Evolutionary conservation across 805 yeast species (phyloP), one percentile per base, ranked within the genome.

Genomic region (Osmozyma mogii): DNA sequence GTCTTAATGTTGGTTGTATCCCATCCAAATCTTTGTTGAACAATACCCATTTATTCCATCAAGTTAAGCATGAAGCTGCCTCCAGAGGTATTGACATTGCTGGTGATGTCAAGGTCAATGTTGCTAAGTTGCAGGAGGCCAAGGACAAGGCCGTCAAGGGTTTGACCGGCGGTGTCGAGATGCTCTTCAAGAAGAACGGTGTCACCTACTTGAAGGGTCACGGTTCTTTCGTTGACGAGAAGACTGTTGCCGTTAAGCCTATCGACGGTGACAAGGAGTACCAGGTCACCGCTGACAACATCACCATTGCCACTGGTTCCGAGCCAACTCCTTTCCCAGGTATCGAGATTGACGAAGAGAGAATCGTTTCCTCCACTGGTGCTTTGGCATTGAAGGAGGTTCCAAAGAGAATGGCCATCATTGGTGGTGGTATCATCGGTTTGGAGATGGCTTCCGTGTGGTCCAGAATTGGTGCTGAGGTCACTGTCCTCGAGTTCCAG

Each of bases 381-480:
- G 83, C 84, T 35, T 65, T 92, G 34, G 60, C 81, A 15, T 71
- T 92, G 49, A 72, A 75, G 58, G 95, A 88, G 68, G 71, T 92
- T 36, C 99, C 99, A 54, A 87, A 92, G 72, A 78, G 71, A 57
- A 52, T 92, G 54, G 81, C 89, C 45, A 78, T 92, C 63, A 89
- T 92, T 50, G 99, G 99, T 58, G 99, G 96, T 65, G 98, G 99
- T 72, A 89, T 92, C 67, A 92, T 92, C 57, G 99, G 99, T 54
- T 75, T 92, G 47, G 99, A 92, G 70, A 92, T 92, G 96, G 98
- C 95, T 41, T 88, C 97, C 15, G 99, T 92, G 27, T 92, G 94
- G 80, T 67, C 88, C 35, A 78, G 98, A 65, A 68, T 92, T 50
- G 99, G 99, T 25, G 68, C 95, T 24, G 87, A 92, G 67, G 98